Evolutionary conservation across 306 rosid species (phyloP).

Genomic region (Senna tora): DNA sequence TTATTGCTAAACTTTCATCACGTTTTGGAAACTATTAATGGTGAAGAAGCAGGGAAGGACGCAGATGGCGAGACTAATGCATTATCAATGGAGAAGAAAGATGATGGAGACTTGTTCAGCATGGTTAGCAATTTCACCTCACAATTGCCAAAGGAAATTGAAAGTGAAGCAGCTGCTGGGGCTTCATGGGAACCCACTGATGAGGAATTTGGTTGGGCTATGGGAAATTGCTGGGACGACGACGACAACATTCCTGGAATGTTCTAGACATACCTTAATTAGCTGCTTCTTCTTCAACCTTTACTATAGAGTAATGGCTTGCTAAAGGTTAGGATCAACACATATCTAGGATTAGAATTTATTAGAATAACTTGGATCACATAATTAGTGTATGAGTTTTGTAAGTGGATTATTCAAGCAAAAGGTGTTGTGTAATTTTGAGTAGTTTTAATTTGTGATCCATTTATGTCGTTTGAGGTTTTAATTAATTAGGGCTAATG

Average conservation of each 20-base stretch:
- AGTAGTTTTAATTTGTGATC: no score
- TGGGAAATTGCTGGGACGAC: slow-evolving; percentile 46
- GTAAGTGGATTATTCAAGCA: no score
- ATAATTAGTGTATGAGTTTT: no score
- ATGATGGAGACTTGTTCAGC: slow-evolving; percentile 74
- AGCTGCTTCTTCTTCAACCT: neutral
- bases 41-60: slow-evolving; percentile 45
- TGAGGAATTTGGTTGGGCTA: slow-evolving; percentile 39
- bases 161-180: slow-evolving; percentile 22
- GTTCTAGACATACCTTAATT: slow-evolving; percentile 37
- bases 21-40: neutral
- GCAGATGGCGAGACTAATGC: slow-evolving; percentile 40
- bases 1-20: neutral
- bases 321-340: slow-evolving; percentile 17
- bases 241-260: slow-evolving; percentile 49
- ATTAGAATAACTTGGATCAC: neutral
- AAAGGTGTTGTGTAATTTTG: no score
- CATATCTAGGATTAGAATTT: slow-evolving; percentile 16
- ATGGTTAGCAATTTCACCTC: slow-evolving; percentile 58
- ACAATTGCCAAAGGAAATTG: slow-evolving; percentile 45
- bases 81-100: slow-evolving; percentile 64
- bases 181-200: slow-evolving; percentile 12
- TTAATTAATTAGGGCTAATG: no score
- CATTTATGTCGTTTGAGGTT: no score
- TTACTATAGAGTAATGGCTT: neutral